These are phyloP conservation scores for Angomonas deanei DNA, from an alignment of 208 protist species.

Conservation along the genomic window DNA sequence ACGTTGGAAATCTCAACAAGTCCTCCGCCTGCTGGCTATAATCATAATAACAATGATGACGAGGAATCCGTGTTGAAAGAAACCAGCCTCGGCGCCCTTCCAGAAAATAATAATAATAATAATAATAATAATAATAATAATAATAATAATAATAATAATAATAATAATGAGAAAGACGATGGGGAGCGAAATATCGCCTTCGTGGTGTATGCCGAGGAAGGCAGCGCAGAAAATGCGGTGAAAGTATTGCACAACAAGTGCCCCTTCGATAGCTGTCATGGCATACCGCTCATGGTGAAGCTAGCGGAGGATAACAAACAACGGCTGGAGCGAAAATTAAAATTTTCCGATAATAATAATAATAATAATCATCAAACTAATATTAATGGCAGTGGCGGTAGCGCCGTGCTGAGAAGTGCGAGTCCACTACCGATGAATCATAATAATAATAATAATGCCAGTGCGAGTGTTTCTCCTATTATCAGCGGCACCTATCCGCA, in stretches of 20 bases:
- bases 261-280: slow-evolving; percentile 47
- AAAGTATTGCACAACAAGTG: slow-evolving; percentile 45
- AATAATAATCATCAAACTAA: neutral
- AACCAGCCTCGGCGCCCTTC: too few relatives aligned
- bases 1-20: neutral
- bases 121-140: neutral
- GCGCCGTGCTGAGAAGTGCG: neutral
- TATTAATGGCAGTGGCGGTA: neutral
- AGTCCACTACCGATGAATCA: too few relatives aligned
- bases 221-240: slow-evolving; percentile 52
- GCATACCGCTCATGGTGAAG: slow-evolving; percentile 64
- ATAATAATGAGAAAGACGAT: neutral
- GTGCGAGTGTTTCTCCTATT: neutral
- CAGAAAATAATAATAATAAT: neutral
- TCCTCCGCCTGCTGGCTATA: neutral
- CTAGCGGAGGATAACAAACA: slow-evolving; percentile 58
- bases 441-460: too few relatives aligned
- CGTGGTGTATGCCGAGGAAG: slow-evolving; percentile 50
- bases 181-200: slow-evolving; percentile 72
- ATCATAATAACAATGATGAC: neutral
- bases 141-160: slow-evolving; percentile 1
- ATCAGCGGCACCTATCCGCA: neutral
- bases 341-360: slow-evolving; percentile 4
- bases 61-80: too few relatives aligned
- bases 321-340: slow-evolving; percentile 36